Conservation (phyloP, 2,329 filamentous ascomycete genomes). For the Colletotrichum tanaceti region DNA sequence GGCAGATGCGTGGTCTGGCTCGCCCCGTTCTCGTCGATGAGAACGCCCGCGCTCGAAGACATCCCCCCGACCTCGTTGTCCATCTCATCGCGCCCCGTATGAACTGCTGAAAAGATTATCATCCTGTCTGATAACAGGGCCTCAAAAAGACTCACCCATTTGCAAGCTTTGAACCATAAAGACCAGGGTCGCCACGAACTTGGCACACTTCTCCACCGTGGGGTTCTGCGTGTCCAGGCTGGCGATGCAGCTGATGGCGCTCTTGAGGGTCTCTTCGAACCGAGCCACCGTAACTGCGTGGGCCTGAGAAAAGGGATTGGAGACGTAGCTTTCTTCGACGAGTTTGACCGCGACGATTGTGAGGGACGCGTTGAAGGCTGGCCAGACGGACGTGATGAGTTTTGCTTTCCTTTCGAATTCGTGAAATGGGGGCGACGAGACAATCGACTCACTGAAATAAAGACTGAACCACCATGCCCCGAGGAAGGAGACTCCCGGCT, state of each 20-base stretch:
- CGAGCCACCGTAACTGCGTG: not conserved
- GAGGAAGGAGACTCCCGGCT: constrained; percentile 41
- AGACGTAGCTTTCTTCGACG: constrained; percentile 15
- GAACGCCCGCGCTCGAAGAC: not conserved
- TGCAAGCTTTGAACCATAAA: constrained; percentile 25
- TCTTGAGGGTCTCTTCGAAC: constrained; percentile 24
- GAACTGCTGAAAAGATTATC: not conserved
- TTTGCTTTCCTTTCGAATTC: no score
- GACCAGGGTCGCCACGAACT: constrained; percentile 31
- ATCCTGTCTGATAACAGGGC: not conserved
- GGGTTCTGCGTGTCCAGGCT: constrained; percentile 28
- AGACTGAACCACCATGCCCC: constrained; percentile 50
- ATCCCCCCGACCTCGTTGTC: not conserved
- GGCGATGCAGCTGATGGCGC: constrained; percentile 22
- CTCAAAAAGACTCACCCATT: not conserved
- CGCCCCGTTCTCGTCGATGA: not conserved
- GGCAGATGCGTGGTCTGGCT: not conserved
- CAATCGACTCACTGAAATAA: constrained; percentile 46
- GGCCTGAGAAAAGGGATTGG: not conserved
- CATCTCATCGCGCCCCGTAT: not conserved
- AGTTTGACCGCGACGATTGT: constrained; percentile 30
- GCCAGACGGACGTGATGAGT: not conserved
- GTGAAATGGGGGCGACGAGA: no score
- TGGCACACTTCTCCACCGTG: constrained; percentile 36
- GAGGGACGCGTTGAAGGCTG: constrained; percentile 37